Percentiles rank a stretch among this genome's conserved stretches.
Evolutionary conservation across 441 rosid species (phyloP).

Genomic region (Populus hybrid): DNA sequence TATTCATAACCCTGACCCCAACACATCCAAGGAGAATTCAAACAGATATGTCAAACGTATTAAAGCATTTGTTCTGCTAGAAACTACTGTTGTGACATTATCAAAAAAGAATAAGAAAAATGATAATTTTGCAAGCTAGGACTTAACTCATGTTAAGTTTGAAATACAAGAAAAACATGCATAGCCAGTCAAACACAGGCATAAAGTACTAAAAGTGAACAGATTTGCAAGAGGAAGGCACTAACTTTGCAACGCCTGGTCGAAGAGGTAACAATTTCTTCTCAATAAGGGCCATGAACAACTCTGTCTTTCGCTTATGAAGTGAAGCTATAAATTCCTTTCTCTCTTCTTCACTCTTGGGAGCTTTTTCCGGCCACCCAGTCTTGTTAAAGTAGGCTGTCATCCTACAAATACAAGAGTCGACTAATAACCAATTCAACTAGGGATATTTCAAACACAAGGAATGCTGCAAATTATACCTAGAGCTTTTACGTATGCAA

Average conservation of each 20-base stretch:
- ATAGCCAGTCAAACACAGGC: background rate
- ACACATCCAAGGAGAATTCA: background rate
- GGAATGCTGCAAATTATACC: background rate
- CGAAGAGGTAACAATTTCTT: constrained; percentile 86
- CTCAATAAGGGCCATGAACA: constrained; percentile 91
- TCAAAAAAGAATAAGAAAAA: background rate
- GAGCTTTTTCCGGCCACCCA: constrained; percentile 90
- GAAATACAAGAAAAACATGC: background rate
- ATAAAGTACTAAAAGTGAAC: background rate
- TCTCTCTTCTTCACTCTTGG: constrained; percentile 77
- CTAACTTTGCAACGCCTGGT: constrained; percentile 91
- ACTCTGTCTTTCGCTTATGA: constrained; percentile 81
- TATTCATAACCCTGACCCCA: background rate
- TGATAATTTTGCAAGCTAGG: background rate
- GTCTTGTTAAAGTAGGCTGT: constrained; percentile 87
- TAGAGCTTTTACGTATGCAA: background rate
- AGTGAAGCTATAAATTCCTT: constrained; percentile 84
- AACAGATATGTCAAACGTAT: background rate
- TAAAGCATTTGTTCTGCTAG: background rate
- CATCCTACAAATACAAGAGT: constrained; percentile 52
- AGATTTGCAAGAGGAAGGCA: constrained; percentile 19
- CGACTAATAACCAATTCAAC: constrained; percentile 1
- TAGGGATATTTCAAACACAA: background rate
- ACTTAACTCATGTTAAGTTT: background rate
- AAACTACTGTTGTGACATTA: background rate